Conservation (phyloP, 352 stramenopile genomes). For the Phytophthora citricola region DNA sequence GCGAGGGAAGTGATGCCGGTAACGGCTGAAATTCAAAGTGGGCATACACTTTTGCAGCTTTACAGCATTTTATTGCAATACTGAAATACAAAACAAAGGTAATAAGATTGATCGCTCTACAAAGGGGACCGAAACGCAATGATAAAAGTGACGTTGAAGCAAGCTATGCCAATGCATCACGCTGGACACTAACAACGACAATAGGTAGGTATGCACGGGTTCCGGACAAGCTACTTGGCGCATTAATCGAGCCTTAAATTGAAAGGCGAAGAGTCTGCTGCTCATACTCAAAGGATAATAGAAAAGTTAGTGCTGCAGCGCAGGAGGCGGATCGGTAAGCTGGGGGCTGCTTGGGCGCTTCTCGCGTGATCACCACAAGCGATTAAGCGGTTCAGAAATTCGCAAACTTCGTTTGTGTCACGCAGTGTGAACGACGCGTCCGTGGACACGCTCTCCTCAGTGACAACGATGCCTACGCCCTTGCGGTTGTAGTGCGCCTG, state of each 20-base stretch:
- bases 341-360: slow-evolving; percentile 31
- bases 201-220: too few species aligned
- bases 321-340: slow-evolving; percentile 11
- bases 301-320: slow-evolving; percentile 12
- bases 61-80: background rate
- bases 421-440: slow-evolving; percentile 80
- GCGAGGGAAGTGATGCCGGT: slow-evolving; percentile 21
- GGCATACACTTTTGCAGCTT: slow-evolving; percentile 2
- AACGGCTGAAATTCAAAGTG: slow-evolving; percentile 34
- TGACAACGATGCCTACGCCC: slow-evolving; percentile 86
- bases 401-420: slow-evolving; percentile 74
- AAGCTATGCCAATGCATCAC: background rate
- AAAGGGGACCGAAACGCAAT: slow-evolving; percentile 26
- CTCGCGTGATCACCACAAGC: slow-evolving; percentile 36
- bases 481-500: slow-evolving; percentile 55
- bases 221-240: background rate
- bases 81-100: background rate
- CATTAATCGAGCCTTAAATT: slow-evolving; percentile 10
- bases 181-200: background rate
- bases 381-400: slow-evolving; percentile 79
- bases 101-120: background rate
- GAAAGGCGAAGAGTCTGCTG: background rate
- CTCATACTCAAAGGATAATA: background rate
- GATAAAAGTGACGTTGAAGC: slow-evolving; percentile 16
- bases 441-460: slow-evolving; percentile 72